Evolutionary conservation across 148 eudicot genomes (phyloP), one percentile per base, ranked within the genome.

Genomic region (Nepenthes mirabilis): DNA sequence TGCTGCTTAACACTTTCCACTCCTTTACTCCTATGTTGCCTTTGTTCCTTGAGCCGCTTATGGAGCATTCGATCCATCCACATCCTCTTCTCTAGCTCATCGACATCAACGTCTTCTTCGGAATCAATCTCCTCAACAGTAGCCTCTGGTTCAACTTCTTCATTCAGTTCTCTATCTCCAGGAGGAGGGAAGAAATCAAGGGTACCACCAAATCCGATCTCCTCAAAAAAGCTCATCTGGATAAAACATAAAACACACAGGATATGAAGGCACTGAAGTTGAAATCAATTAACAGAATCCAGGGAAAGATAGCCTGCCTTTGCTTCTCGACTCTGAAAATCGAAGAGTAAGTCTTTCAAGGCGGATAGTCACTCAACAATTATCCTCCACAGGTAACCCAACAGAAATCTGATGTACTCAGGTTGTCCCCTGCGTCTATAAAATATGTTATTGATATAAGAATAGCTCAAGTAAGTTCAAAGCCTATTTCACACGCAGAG

Each of bases 81-180:
- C 63, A 60, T 60, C 13, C 63, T 3, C 1, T 1, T 12, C 53
- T 60, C 63, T 1, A 60, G 63, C 37, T 43, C 63, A 0, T 47
- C 53, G 4, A 60, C 7, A 0, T 60, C 63, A 2, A 47, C 7
- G 1, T 60, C 63, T 0, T 60, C 63, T 10, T 60, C 53, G 1
- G 5, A 10, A 33, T 9, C 43, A 1, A 5, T 36, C 6, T 37
- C 61, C 48, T 40, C 61, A 2, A 6, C 7, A 11, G n/a, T 57
- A 5, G 60, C 32, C 62, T 5, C 61, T 58, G 35, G 50, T 45
- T 32, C 48, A 59, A 50, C 51, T 43, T 10, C 62, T 57, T 36
- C 32, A 14, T 5, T 11, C 53, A 50, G 4, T 34, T 34, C 47
- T 10, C 2, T 43, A 34, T 9, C n/a, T 11, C 11, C 14, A 10